Conservation (phyloP, 805 yeast species). For the Kluyveromyces aestuarii region DNA sequence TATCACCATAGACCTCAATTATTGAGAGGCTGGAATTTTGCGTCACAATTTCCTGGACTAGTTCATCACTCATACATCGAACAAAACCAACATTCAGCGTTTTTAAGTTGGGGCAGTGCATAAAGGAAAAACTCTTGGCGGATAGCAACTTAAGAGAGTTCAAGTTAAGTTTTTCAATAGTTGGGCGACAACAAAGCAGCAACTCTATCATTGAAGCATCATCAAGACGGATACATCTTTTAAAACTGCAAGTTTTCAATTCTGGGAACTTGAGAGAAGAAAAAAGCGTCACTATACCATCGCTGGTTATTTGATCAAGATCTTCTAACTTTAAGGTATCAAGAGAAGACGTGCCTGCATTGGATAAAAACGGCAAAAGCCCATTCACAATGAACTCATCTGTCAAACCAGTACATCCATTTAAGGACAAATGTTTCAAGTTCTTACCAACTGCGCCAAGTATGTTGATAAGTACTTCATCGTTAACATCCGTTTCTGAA, state of each 20-base stretch:
- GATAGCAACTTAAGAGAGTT: slow-evolving; percentile 63
- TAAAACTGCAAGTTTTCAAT: slow-evolving; percentile 47
- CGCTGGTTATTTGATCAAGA: slow-evolving; percentile 60
- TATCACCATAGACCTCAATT: slow-evolving; percentile 76
- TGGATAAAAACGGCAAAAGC: slow-evolving; percentile 45
- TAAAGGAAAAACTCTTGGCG: slow-evolving; percentile 38
- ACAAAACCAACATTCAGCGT: slow-evolving; percentile 74
- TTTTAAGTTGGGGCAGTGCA: slow-evolving; percentile 51
- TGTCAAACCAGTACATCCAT: slow-evolving; percentile 67
- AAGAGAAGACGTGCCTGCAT: slow-evolving; percentile 25
- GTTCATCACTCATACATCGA: slow-evolving; percentile 60
- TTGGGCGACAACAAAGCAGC: slow-evolving; percentile 48
- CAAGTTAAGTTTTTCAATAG: slow-evolving; percentile 60
- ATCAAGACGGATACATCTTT: slow-evolving; percentile 56
- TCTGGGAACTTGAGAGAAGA: slow-evolving; percentile 41
- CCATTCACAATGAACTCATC: slow-evolving; percentile 55
- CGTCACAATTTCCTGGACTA: slow-evolving; percentile 46
- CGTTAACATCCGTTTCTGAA: slow-evolving; percentile 55
- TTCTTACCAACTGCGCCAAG: slow-evolving; percentile 55
- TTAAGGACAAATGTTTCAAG: slow-evolving; percentile 48
- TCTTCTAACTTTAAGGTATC: slow-evolving; percentile 48
- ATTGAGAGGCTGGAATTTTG: slow-evolving; percentile 54
- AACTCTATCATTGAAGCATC: slow-evolving; percentile 55
- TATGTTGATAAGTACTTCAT: slow-evolving; percentile 54
- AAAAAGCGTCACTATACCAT: slow-evolving; percentile 54